Evolutionary conservation across 805 yeast genomes (phyloP).

Genomic region (Zygosaccharomyces pseudorouxii): DNA sequence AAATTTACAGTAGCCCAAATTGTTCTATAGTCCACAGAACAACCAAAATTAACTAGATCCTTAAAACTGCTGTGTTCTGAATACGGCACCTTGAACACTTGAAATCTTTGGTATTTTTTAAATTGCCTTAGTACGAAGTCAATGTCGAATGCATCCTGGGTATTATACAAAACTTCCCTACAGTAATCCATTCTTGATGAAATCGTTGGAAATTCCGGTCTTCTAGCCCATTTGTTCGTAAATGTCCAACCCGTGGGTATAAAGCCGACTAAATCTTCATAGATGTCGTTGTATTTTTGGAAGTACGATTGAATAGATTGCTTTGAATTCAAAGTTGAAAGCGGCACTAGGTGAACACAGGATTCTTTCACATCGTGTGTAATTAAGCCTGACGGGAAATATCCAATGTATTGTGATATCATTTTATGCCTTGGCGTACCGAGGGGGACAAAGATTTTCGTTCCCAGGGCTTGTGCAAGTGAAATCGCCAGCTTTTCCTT

Average conservation of each 20-base stretch:
- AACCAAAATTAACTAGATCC: conserved; percentile 66
- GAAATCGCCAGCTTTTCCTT: conserved; percentile 79
- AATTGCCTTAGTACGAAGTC: conserved; percentile 31
- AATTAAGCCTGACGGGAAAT: conserved; percentile 43
- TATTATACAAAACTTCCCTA: conserved; percentile 11
- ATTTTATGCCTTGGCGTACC: conserved; percentile 40
- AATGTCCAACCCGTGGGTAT: conserved; percentile 93
- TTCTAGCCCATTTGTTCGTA: conserved; percentile 25
- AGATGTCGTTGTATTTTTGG: conserved; percentile 16
- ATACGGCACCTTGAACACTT: conserved; percentile 70
- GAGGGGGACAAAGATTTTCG: conserved; percentile 47
- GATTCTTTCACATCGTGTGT: conserved; percentile 42
- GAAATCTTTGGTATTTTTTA: conserved; percentile 35
- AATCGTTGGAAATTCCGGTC: conserved; percentile 11
- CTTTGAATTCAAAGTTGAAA: conserved; percentile 48
- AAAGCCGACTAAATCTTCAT: conserved; percentile 53
- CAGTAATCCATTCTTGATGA: conserved; percentile 19
- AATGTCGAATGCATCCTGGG: conserved; percentile 13
- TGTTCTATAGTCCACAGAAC: conserved; percentile 43
- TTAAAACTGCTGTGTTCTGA: conserved; percentile 90
- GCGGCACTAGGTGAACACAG: conserved; percentile 68
- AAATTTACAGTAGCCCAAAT: conserved; percentile 78
- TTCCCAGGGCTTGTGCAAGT: conserved; percentile 47
- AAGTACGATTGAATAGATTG: conserved; percentile 30
- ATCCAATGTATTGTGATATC: conserved; percentile 43